phyloP scores from a whole-genome alignment of 2,329 filamentous ascomycete species.

The Pseudogymnoascus sp. region DNA sequence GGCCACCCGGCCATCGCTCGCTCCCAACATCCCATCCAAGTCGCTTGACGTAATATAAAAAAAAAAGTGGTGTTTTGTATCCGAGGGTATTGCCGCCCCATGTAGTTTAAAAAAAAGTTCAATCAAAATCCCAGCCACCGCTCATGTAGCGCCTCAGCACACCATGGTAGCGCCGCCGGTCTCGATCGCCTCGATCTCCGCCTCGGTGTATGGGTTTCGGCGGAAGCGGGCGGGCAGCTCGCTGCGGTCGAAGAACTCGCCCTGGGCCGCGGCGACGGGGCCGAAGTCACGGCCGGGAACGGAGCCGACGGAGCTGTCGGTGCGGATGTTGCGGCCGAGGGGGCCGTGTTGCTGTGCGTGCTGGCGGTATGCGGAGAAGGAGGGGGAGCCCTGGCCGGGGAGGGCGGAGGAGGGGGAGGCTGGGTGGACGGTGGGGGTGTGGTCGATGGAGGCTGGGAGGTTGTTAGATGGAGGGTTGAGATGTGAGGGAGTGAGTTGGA shows the following conservation, averaged over 20 bases:
- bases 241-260: constrained; percentile 78
- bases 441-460: constrained; percentile 43
- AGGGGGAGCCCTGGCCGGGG: constrained; percentile 39
- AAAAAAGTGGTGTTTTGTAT: not conserved
- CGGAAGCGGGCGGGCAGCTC: constrained; percentile 82
- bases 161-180: constrained; percentile 73
- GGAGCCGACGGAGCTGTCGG: constrained; percentile 22
- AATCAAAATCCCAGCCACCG: not conserved
- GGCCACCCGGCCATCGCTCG: not conserved
- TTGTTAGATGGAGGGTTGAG: constrained; percentile 13
- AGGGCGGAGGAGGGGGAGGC: constrained; percentile 44
- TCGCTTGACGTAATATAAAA: not conserved
- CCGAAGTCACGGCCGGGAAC: constrained; percentile 63
- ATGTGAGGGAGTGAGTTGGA: not conserved
- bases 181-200: constrained; percentile 94
- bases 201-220: constrained; percentile 60
- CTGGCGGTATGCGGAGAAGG: constrained; percentile 51
- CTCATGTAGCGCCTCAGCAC: constrained; percentile 18
- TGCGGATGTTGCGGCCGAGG: constrained; percentile 29
- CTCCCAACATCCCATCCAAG: not conserved
- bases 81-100: constrained; percentile 3
- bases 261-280: constrained; percentile 58
- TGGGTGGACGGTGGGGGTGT: constrained; percentile 49
- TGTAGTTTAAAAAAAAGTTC: not conserved
- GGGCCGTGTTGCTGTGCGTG: constrained; percentile 53